These are phyloP conservation scores for Chlorella sp. DNA, from an alignment of 139 green algal genomes.

Conservation along the genomic window DNA sequence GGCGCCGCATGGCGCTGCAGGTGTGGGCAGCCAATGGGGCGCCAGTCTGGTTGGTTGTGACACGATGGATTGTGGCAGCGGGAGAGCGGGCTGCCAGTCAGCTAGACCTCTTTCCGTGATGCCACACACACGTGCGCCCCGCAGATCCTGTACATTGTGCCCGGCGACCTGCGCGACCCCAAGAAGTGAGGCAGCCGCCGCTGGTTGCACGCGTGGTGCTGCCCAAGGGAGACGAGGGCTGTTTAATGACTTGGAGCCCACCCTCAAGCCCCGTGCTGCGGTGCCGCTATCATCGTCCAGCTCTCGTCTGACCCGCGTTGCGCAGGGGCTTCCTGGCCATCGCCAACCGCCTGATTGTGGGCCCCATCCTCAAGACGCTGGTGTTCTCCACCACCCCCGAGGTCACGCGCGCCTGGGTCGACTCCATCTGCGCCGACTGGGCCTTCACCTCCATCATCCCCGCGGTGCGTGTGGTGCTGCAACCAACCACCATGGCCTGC, in stretches of 20 bases:
- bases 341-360: slow-evolving; percentile 79
- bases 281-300: too few relatives aligned
- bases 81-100: too few relatives aligned
- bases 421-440: slow-evolving; percentile 80
- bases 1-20: slow-evolving; percentile 86
- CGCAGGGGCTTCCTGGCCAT: slow-evolving; percentile 70
- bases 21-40: too few relatives aligned
- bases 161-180: slow-evolving; percentile 78
- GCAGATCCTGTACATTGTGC: slow-evolving; percentile 93
- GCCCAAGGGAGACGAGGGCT: too few relatives aligned
- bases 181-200: background rate
- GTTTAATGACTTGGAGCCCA: too few relatives aligned
- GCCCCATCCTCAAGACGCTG: slow-evolving; percentile 87
- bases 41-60: too few relatives aligned
- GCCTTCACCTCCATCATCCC: slow-evolving; percentile 90
- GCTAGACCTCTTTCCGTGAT: too few relatives aligned
- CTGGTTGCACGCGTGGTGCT: background rate
- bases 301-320: background rate
- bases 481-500: background rate
- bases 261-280: too few relatives aligned
- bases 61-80: too few relatives aligned
- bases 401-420: slow-evolving; percentile 74
- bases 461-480: slow-evolving; percentile 30
- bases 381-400: slow-evolving; percentile 83
- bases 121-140: too few relatives aligned